These are phyloP conservation scores for Rhynchosporium agropyri DNA, from an alignment of 2,329 filamentous ascomycete genomes.

Conservation along the genomic window DNA sequence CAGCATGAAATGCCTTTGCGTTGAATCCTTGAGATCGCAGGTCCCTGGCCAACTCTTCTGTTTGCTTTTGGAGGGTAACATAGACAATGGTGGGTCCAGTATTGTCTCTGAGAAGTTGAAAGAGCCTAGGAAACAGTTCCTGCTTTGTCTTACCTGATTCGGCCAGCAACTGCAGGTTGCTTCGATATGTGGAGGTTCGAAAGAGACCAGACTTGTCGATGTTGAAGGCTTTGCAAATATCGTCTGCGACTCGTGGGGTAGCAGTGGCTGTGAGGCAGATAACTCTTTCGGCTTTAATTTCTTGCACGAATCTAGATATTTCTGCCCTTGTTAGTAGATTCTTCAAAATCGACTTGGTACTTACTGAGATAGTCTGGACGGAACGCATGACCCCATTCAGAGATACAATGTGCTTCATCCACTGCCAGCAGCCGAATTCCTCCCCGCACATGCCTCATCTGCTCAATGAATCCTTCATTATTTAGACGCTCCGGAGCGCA, in stretches of 20 bases:
- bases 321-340: constrained; percentile 25
- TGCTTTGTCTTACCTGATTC: constrained; percentile 47
- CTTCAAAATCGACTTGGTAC: background rate
- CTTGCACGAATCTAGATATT: constrained; percentile 57
- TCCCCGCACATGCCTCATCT: constrained; percentile 56
- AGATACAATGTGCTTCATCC: constrained; percentile 62
- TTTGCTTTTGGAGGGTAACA: constrained; percentile 59
- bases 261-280: constrained; percentile 64
- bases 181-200: constrained; percentile 59
- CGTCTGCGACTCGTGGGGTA: constrained; percentile 56
- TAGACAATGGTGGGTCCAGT: constrained; percentile 62
- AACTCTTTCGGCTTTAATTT: constrained; percentile 59
- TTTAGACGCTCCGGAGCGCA: constrained; percentile 63
- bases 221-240: constrained; percentile 56
- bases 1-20: constrained; percentile 53
- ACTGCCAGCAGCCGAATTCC: constrained; percentile 60
- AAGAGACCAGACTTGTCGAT: constrained; percentile 56
- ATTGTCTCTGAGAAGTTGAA: constrained; percentile 53
- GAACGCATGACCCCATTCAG: constrained; percentile 56
- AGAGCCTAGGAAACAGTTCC: constrained; percentile 51
- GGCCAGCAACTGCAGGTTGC: constrained; percentile 56
- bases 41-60: constrained; percentile 48
- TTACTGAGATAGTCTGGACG: constrained; percentile 54
- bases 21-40: constrained; percentile 47
- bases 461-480: constrained; percentile 61